A percentile compares a stretch with the other conserved stretches of the same genome.
These are phyloP conservation scores for Chlorella vulgaris DNA, from an alignment of 139 green algal genomes.

Conservation along the genomic window DNA sequence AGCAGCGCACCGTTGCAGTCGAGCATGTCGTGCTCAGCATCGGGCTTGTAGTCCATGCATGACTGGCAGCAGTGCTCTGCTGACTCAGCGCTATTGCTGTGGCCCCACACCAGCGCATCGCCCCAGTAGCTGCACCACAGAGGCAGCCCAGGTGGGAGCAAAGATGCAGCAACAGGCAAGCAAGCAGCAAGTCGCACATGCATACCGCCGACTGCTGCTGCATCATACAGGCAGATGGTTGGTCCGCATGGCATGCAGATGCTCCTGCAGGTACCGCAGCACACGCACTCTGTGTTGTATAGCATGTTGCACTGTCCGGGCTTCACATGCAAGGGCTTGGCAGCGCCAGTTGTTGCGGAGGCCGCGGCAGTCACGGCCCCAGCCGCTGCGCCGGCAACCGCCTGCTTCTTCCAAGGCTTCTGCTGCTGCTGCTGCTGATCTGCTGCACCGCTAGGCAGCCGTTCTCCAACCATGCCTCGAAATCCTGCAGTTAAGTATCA, in stretches of 20 bases:
- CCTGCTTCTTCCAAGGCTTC: not conserved
- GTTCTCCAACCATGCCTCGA: not conserved
- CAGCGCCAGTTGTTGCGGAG: too few relatives aligned
- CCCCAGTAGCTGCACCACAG: slow-evolving; percentile 73
- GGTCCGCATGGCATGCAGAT: not conserved
- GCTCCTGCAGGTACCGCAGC: not conserved
- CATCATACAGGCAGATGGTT: too few relatives aligned
- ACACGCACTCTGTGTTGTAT: slow-evolving; percentile 21
- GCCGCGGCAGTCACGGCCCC: not conserved
- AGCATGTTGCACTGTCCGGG: slow-evolving; percentile 14
- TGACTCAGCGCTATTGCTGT: slow-evolving; percentile 45
- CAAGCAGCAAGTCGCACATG: too few relatives aligned
- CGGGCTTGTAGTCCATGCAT: slow-evolving; percentile 58
- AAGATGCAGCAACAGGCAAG: not conserved
- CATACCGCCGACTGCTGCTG: too few relatives aligned
- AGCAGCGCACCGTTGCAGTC: slow-evolving; percentile 71
- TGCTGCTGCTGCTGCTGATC: slow-evolving; percentile 13
- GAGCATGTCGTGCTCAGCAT: slow-evolving; percentile 43
- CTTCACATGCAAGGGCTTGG: not conserved
- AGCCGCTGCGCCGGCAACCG: not conserved
- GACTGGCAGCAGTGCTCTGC: slow-evolving; percentile 68
- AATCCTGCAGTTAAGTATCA: not conserved
- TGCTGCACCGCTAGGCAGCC: not conserved
- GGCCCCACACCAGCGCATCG: slow-evolving; percentile 75
- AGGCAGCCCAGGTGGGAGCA: too few relatives aligned